Base-by-base conservation (phyloP, 2,329 filamentous ascomycete species). In the Phialemonium atrogriseum region DNA sequence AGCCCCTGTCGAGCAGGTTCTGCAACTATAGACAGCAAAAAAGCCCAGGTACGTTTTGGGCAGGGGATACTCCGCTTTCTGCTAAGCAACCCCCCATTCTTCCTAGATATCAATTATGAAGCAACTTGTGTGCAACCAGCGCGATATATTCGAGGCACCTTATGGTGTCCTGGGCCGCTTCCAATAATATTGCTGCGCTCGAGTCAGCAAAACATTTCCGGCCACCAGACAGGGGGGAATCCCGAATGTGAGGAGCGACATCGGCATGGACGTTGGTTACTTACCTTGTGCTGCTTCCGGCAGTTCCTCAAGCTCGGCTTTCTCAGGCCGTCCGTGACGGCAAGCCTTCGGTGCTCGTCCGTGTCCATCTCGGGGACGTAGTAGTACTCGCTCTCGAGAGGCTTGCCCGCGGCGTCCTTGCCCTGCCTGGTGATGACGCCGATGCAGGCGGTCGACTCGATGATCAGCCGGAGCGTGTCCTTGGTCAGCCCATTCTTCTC, bases 231-330 rank as follows among this genome's bases (percentile, higher is more conserved):
- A 31, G 35, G 35, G 19, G 27, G 10, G n/a, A 10, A n/a, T 11
- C 15, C n/a, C 5, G 15, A n/a, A 30, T 14, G 28, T 5, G 18
- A 21, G 18, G 33, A 24, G 30, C 30, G 20, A 21, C 20, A 24
- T 33, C 23, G n/a, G n/a, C n/a, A n/a, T n/a, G n/a, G n/a, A n/a
- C n/a, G n/a, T 10, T 27, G 17, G 23, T 18, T 39, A 56, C 66
- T 52, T 72, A 96, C 89, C 84, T 96, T 96, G 60, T 98, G 91
- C 54, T 91, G 85, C 63, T 95, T 96, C 50, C 91, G 75, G 52
- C 91, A 95, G 50, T 80, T 81, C 44, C 91, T 73, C 49, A 98
- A 63, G 47, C 86, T 91, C 25, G 88, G 89, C 60, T 94, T 94
- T 34, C 86, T 73, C 53, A 95, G 65, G 32, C 85, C 84, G 44